These are phyloP conservation scores for Eragrostis curvula DNA, from an alignment of 176 grass and related monocot genomes.

Conservation along the genomic window DNA sequence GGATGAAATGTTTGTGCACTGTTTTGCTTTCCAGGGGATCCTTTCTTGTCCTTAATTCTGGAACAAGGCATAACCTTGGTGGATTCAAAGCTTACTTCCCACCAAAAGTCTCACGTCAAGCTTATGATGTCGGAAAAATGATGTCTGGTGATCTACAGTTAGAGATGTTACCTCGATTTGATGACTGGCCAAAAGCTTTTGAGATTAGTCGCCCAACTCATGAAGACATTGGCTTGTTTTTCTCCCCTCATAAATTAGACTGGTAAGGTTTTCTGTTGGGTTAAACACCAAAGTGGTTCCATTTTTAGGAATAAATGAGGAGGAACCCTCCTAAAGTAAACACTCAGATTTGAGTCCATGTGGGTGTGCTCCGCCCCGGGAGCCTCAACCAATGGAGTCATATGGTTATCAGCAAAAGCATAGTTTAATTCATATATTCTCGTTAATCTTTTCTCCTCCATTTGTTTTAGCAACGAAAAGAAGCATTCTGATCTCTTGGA, in stretches of 20 bases:
- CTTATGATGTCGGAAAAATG: conserved; percentile 2
- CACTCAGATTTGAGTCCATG: no score
- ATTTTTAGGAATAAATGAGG: background rate
- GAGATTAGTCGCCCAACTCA: conserved; percentile 4
- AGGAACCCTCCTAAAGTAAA: background rate
- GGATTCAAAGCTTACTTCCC: conserved; percentile 46
- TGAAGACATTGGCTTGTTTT: conserved; percentile 46
- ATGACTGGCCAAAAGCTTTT: conserved; percentile 41
- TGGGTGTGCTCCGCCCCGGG: no score
- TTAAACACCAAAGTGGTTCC: background rate
- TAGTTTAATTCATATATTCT: conserved; percentile 15
- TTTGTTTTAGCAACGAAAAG: conserved; percentile 38
- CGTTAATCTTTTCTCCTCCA: background rate
- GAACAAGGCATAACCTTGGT: conserved; percentile 16
- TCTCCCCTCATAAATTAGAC: conserved; percentile 28
- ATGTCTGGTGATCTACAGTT: conserved; percentile 27
- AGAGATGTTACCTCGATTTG: conserved; percentile 43
- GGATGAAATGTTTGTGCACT: background rate
- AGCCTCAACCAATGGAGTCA: background rate
- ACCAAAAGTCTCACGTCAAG: conserved; percentile 27
- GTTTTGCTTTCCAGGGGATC: conserved; percentile 28
- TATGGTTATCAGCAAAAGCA: background rate
- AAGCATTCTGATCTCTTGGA: conserved; percentile 5
- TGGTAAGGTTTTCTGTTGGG: conserved; percentile 24
- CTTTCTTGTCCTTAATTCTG: conserved; percentile 12